Evolutionary conservation across 1,284 basidiomycete species (phyloP), one percentile per base, ranked within the genome.

Genomic region (Rhizoctonia solani): DNA sequence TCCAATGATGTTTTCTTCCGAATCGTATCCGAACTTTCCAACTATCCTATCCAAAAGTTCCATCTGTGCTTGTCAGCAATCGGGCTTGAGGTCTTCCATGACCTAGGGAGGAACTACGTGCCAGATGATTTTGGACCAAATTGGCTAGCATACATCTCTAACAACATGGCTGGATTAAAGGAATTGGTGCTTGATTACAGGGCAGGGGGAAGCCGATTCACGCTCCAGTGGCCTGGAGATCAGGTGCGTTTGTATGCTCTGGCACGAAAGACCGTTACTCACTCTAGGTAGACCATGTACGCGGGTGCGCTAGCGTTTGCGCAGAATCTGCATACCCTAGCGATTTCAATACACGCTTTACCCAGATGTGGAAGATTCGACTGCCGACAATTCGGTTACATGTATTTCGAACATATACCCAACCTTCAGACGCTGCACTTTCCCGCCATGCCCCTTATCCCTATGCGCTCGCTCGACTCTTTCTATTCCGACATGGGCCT

Each of bases 111-210:
- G 21, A 65, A 65, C 21, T 42, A 41, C n/a, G 14, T 65, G 13
- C 49, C 59, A 4, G 49, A 44, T 14, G 37, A 23, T 21, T 65
- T 65, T 27, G 23, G 37, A n/a, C 59, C 59, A 21, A 25, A 53
- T 9, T 65, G 59, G 59, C 37, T 65, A 27, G 39, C 30, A 23
- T 32, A 13, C 23, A 65, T 65, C 30, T 21, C 47, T n/a, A 9
- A 19, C 9, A 65, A 21, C 16, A 13, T 65, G n/a, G 41, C 52
- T 25, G 29, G 53, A 19, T 16, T 65, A 19, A 49, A 53, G 30
- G 59, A 65, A 29, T 39, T 65, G 14, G 59, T 65, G 25, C 59
- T 65, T n/a, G 59, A 65, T 29, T 65, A 65, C 47, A 52, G 59
- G 37, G 19, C 11, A 14, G 59, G 59, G 25, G 59, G 59, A 21